Conservation (phyloP, 2,329 filamentous ascomycete genomes). For the Juglanconis oblonga region DNA sequence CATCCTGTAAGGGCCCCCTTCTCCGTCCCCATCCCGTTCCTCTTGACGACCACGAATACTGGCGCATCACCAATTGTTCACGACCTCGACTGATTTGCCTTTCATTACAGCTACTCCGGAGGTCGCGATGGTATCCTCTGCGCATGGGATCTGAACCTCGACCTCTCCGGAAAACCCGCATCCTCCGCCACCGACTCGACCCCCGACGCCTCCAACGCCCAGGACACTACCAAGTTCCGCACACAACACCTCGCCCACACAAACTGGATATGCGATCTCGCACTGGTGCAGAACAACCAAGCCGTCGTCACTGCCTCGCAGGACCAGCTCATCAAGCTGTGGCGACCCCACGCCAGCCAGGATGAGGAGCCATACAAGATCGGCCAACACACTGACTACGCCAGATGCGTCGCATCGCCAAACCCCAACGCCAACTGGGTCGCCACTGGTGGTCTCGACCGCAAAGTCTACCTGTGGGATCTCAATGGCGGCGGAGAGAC, state of each 20-base stretch:
- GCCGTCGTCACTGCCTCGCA: constrained; percentile 87
- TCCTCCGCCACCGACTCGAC: constrained; percentile 24
- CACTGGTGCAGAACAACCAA: constrained; percentile 72
- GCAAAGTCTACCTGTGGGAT: constrained; percentile 92
- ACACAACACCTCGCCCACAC: constrained; percentile 73
- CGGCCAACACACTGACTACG: constrained; percentile 92
- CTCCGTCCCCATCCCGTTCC: constrained; percentile 3
- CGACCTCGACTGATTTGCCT: constrained; percentile 24
- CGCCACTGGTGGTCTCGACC: constrained; percentile 88
- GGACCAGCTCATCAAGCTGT: constrained; percentile 90
- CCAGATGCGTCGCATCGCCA: constrained; percentile 87
- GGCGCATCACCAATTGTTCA: not conserved
- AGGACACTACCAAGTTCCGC: constrained; percentile 55
- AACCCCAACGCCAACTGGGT: constrained; percentile 69
- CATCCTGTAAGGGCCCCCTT: constrained; percentile 68
- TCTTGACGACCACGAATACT: not conserved
- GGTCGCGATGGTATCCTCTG: constrained; percentile 94
- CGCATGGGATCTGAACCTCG: constrained; percentile 85
- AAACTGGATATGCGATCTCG: constrained; percentile 94
- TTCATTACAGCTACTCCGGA: constrained; percentile 73
- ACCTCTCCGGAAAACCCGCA: constrained; percentile 42
- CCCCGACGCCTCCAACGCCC: constrained; percentile 33
- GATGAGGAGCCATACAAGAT: constrained; percentile 73
- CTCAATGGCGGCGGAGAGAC: constrained; percentile 82
- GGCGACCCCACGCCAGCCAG: constrained; percentile 71